phyloP scores from a whole-genome alignment of 176 grass and related monocot species.

The Raddia guianensis region DNA sequence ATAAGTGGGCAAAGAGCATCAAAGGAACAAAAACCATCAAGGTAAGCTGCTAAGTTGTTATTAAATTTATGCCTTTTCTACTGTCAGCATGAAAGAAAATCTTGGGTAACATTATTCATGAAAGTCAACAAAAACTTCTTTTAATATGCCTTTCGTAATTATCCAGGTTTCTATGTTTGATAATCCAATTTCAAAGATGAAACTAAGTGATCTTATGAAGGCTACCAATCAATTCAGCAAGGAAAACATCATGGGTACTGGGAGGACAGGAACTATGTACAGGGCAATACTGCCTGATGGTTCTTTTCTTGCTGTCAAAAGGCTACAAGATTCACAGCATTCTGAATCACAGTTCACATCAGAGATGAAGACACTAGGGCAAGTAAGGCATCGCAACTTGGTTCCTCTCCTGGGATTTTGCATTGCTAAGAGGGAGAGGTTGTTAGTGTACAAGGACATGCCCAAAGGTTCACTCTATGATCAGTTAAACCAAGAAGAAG shows the following conservation, averaged over 20 bases:
- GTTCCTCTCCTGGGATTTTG: conserved; percentile 86
- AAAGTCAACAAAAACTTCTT: neutral
- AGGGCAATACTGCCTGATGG: conserved; percentile 77
- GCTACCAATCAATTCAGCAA: conserved; percentile 79
- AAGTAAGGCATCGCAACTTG: conserved; percentile 79
- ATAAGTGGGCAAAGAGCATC: conserved; percentile 91
- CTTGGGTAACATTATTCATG: neutral
- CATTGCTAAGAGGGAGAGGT: conserved; percentile 73
- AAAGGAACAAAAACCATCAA: conserved; percentile 77
- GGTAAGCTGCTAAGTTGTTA: conserved; percentile 36
- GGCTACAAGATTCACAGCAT: conserved; percentile 82
- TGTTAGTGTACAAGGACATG: conserved; percentile 90
- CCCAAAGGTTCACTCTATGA: conserved; percentile 77
- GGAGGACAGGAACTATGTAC: conserved; percentile 83
- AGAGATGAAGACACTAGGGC: conserved; percentile 85
- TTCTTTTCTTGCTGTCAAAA: conserved; percentile 80
- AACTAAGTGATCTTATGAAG: conserved; percentile 89
- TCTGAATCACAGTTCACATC: conserved; percentile 85
- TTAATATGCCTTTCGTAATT: conserved; percentile 29
- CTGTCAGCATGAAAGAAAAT: neutral
- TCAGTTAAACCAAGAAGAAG: conserved; percentile 52
- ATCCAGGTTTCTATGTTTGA: conserved; percentile 87
- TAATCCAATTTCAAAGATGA: conserved; percentile 93
- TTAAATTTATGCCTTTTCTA: neutral
- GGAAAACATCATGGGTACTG: conserved; percentile 71